Conservation (phyloP, 2,329 filamentous ascomycete genomes). For the Alternaria gansuensis region DNA sequence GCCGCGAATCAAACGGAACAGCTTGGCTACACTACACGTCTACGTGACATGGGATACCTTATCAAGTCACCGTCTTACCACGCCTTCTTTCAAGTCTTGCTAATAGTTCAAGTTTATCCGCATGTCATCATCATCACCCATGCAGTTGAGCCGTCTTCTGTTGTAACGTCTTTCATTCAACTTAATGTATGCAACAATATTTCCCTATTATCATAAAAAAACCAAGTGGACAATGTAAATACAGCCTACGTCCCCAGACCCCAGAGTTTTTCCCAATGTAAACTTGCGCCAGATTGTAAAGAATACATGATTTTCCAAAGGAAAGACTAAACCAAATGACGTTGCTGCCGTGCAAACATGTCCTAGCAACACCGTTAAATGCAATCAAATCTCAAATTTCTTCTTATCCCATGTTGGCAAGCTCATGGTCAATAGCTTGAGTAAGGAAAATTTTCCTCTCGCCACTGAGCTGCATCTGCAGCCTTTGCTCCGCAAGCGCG, state of each 20-base stretch:
- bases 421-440: conserved; percentile 88
- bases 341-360: conserved; percentile 24
- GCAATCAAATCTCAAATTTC: conserved; percentile 23
- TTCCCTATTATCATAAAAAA: conserved; percentile 17
- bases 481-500: conserved; percentile 88
- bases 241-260: conserved; percentile 13
- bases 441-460: conserved; percentile 91
- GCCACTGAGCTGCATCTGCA: conserved; percentile 87
- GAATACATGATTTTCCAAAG: conserved; percentile 5
- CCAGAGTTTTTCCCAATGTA: conserved; percentile 19
- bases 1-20: background rate
- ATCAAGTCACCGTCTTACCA: too few relatives aligned
- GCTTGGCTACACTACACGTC: background rate
- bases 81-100: too few relatives aligned
- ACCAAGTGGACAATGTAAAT: conserved; percentile 13
- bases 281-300: conserved; percentile 18
- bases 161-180: background rate
- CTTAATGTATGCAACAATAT: conserved; percentile 4
- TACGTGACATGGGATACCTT: too few relatives aligned
- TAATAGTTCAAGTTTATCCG: background rate
- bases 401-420: conserved; percentile 84
- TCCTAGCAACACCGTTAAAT: conserved; percentile 30
- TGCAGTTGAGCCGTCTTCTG: background rate
- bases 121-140: background rate
- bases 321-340: conserved; percentile 21